Evolutionary conservation across 768 basidiomycete genomes (phyloP).

Genomic region (Boletus tomentosulus): DNA sequence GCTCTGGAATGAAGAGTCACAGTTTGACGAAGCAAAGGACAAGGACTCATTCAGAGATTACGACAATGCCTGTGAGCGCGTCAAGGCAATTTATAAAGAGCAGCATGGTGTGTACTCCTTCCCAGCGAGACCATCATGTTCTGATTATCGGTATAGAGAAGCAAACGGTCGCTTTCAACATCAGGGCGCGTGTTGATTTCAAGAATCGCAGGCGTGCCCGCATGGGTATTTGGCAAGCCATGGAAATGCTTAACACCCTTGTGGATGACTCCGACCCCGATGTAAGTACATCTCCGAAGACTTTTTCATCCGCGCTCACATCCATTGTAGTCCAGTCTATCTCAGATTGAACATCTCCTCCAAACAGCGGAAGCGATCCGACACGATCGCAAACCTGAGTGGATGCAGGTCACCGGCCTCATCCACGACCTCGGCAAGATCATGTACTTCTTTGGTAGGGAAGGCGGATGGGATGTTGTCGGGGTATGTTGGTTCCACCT

Average conservation of each 20-base stretch:
- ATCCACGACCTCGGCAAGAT: conserved; percentile 91
- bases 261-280: conserved; percentile 92
- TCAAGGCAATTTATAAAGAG: conserved; percentile 73
- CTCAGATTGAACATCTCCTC: conserved; percentile 87
- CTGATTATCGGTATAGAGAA: conserved; percentile 50
- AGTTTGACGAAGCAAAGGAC: conserved; percentile 58
- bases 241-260: conserved; percentile 82
- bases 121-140: background rate
- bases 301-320: conserved; percentile 7
- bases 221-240: conserved; percentile 87
- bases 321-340: conserved; percentile 54
- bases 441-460: conserved; percentile 74
- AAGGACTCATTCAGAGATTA: conserved; percentile 70
- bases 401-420: conserved; percentile 88
- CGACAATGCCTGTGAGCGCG: conserved; percentile 70
- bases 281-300: conserved; percentile 32
- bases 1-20: conserved; percentile 52
- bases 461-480: conserved; percentile 95
- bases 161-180: conserved; percentile 83
- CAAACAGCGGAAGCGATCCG: conserved; percentile 92
- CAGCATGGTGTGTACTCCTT: conserved; percentile 56
- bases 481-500: conserved; percentile 48
- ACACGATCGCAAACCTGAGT: conserved; percentile 81
- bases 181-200: conserved; percentile 72
- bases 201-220: conserved; percentile 59